Evolutionary conservation across 768 basidiomycete genomes (phyloP), one percentile per base, ranked within the genome.

Genomic region (Imleria badia): DNA sequence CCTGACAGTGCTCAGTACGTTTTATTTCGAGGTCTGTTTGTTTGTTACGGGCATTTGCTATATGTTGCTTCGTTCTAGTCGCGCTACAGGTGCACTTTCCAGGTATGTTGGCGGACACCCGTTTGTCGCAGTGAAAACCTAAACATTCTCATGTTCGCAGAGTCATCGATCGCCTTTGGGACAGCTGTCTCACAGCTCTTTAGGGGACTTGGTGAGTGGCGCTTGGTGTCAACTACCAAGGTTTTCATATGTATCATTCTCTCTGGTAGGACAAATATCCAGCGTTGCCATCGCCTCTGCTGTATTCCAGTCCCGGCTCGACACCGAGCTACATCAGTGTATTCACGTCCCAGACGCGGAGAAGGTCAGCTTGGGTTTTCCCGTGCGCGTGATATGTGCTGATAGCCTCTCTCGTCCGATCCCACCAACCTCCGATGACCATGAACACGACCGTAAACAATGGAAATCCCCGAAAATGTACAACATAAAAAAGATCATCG

Each of bases 211-310:
- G 60, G 61, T 62, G 17, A 39, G 53, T 9, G 22, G 3, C 2
- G 12, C 23, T 19, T n/a, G 5, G 38, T 26, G 26, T 4, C 26
- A 26, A 26, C 26, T 26, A 26, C 26, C 26, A 4, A 26, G 6
- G 26, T 6, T 6, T 26, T 26, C 26, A 26, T 26, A 26, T 26
- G 26, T 6, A 26, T 26, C 26, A 26, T 26, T 26, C 26, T 26
- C 26, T 26, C 26, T 26, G 26, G 17, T 10, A 62, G 61, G 61
- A 3, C 62, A 60, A 49, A 35, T 46, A 7, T 51, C 45, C 5
- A 43, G 58, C 9, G 39, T 63, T 13, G 62, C 58, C n/a, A 48
- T 60, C 23, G 44, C 54, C 1, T 64, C 52, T 17, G 62, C 62
- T 15, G 38, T 64, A 14, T 63, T 64, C 34, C 52, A 60, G 31